A percentile compares a stretch with the other conserved stretches of the same genome.
phyloP scores from a whole-genome alignment of 2,329 filamentous ascomycete genomes.

The Sphaerulina musiva region DNA sequence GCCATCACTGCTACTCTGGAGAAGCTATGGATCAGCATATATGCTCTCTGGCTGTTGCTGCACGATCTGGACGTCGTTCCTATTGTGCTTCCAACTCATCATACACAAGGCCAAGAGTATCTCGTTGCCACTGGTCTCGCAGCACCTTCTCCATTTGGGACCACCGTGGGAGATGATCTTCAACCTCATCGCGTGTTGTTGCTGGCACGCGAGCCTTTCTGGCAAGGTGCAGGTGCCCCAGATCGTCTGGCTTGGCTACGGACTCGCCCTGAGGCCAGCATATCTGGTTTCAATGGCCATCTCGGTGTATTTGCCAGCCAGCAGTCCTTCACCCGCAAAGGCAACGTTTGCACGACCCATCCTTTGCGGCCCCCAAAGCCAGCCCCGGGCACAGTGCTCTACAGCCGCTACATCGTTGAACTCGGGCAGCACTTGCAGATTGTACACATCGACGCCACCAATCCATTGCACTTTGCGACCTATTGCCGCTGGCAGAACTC shows the following conservation, averaged over 20 bases:
- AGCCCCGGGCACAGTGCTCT: not conserved
- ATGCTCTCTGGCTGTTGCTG: not conserved
- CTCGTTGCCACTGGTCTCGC: not conserved
- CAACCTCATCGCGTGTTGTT: not conserved
- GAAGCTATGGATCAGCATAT: not conserved
- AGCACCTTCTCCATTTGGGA: not conserved
- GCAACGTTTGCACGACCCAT: not conserved
- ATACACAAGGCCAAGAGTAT: not conserved
- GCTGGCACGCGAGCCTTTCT: not conserved
- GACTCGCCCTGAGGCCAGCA: not conserved
- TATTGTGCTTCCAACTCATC: not conserved
- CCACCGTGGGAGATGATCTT: not conserved
- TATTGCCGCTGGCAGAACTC: slow-evolving; percentile 8
- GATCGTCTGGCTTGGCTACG: not conserved
- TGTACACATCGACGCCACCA: not conserved
- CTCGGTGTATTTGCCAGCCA: not conserved
- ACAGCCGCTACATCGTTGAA: not conserved
- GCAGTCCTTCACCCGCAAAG: not conserved
- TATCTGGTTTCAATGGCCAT: not conserved
- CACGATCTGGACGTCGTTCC: not conserved
- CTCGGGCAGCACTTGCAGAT: not conserved
- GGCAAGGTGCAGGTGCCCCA: not conserved
- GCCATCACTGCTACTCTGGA: not conserved
- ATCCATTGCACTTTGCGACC: slow-evolving; percentile 1
- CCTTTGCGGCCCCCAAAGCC: not conserved